These are phyloP conservation scores for Populus ilicifolia DNA, from an alignment of 345 rosid genomes.

Conservation along the genomic window DNA sequence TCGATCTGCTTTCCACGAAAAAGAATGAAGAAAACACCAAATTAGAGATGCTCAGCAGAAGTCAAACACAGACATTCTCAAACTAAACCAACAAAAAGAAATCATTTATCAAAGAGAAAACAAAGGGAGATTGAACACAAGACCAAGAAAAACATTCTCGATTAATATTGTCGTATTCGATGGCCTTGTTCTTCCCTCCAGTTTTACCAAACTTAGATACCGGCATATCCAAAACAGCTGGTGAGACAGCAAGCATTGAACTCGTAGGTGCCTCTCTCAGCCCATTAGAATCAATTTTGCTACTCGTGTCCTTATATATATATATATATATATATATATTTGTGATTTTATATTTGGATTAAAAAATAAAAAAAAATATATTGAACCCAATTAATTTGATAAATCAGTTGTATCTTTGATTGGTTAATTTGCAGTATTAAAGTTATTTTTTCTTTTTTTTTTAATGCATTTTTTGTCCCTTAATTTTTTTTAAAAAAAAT, in stretches of 20 bases:
- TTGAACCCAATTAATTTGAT: fast-evolving
- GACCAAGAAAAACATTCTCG: slow-evolving; percentile 47
- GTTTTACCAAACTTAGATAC: slow-evolving; percentile 79
- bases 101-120: background rate
- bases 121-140: background rate
- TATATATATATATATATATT: too few species aligned
- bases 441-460: too few species aligned
- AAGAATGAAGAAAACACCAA: background rate
- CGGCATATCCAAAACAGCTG: slow-evolving; percentile 62
- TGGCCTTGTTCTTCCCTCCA: slow-evolving; percentile 65
- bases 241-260: slow-evolving; percentile 66
- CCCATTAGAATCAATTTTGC: slow-evolving; percentile 71
- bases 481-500: too few species aligned
- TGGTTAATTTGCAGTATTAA: fast-evolving
- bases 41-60: background rate
- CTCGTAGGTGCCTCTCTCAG: slow-evolving; percentile 76
- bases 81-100: background rate
- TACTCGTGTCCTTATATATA: slow-evolving; percentile 64
- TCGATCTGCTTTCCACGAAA: slow-evolving; percentile 47
- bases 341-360: too few species aligned
- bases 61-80: background rate
- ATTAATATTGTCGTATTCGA: slow-evolving; percentile 92
- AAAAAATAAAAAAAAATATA: too few species aligned
- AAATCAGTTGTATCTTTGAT: fast-evolving
- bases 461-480: too few species aligned